Conservation (phyloP, 192 early-diverging fungal species). For the Coemansia sp. region DNA sequence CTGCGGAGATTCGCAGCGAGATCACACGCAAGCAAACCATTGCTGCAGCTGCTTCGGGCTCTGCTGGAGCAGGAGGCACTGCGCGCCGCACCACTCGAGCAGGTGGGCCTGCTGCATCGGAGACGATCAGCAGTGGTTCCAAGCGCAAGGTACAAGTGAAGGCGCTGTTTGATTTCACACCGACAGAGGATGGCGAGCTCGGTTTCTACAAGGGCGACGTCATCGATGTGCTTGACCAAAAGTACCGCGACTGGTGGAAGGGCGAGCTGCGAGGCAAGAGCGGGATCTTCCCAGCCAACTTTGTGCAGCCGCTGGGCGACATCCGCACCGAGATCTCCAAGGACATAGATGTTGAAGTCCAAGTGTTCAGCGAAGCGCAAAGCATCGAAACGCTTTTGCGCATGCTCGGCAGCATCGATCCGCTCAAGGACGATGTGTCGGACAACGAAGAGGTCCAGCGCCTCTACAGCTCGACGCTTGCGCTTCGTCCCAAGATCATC, state of each 20-base stretch:
- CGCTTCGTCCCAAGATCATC: conserved; percentile 84
- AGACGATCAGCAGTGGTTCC: conserved; percentile 8
- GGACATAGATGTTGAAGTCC: conserved; percentile 64
- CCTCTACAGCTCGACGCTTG: conserved; percentile 75
- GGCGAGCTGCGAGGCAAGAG: conserved; percentile 81
- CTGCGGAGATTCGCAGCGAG: conserved; percentile 45
- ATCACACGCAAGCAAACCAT: conserved; percentile 50
- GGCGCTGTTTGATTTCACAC: conserved; percentile 91
- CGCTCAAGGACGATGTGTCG: conserved; percentile 75
- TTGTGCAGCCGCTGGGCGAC: conserved; percentile 78
- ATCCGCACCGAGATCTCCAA: conserved; percentile 56
- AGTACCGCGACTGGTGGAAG: conserved; percentile 99
- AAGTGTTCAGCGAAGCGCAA: conserved; percentile 67
- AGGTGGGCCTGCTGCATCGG: conserved; percentile 19
- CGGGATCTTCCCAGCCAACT: conserved; percentile 98
- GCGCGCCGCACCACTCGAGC: conserved; percentile 26
- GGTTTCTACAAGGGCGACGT: conserved; percentile 86
- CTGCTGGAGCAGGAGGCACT: background rate
- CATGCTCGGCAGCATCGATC: conserved; percentile 75
- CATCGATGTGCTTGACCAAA: conserved; percentile 85
- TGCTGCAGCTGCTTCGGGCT: conserved; percentile 3
- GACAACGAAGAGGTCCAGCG: conserved; percentile 88
- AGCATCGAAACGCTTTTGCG: conserved; percentile 79
- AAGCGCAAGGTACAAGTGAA: conserved; percentile 76
- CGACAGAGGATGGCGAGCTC: conserved; percentile 88